Percentiles rank a stretch among this genome's conserved stretches.
Conservation (phyloP, 345 rosid species). For the Acer saccharum region DNA sequence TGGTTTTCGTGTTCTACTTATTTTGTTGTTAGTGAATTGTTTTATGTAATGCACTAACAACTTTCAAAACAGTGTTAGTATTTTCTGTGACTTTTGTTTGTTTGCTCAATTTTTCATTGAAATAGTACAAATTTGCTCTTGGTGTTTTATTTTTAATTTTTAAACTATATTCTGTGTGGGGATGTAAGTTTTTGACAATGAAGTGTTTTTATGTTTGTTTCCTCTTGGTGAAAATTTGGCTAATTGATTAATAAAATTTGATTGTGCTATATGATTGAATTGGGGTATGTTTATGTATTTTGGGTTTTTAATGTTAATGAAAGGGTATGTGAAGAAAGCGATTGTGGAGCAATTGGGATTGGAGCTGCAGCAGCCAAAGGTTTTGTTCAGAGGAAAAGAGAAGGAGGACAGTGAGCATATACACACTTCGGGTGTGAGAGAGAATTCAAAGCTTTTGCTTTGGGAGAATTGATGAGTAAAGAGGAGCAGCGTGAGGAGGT, state of each 20-base stretch:
- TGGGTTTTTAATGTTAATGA: conserved; percentile 5
- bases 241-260: background rate
- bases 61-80: no score
- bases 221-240: background rate
- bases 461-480: conserved; percentile 40
- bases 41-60: background rate
- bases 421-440: conserved; percentile 65
- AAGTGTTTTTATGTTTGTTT: background rate
- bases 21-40: background rate
- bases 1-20: no score
- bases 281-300: background rate
- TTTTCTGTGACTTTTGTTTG: no score
- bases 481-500: conserved; percentile 43
- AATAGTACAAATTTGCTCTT: no score
- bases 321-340: conserved; percentile 68
- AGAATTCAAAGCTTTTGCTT: conserved; percentile 64
- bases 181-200: background rate
- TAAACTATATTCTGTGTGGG: background rate
- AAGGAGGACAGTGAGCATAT: conserved; percentile 62
- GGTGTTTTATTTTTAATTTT: background rate
- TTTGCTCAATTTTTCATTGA: background rate
- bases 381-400: conserved; percentile 82
- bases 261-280: background rate
- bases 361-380: conserved; percentile 45
- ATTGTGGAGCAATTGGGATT: conserved; percentile 52